Percentiles rank a stretch among this genome's conserved stretches.
phyloP scores from a whole-genome alignment of 345 rosid genomes.

The Populus deltoides region DNA sequence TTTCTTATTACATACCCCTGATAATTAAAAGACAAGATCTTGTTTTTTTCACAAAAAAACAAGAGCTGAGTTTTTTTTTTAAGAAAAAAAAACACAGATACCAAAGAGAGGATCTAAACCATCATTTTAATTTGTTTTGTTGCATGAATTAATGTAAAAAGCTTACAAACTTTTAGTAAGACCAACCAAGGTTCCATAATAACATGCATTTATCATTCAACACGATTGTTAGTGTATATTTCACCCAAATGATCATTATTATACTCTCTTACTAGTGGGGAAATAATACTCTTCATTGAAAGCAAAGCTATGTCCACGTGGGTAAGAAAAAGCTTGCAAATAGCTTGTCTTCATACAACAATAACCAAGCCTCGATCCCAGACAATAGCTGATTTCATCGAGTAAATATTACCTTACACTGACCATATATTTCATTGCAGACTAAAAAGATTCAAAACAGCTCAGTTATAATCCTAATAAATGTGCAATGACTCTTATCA shows the following conservation, averaged over 20 bases:
- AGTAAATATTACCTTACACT: not conserved
- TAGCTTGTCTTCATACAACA: not conserved
- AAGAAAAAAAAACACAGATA: not conserved
- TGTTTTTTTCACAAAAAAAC: not conserved
- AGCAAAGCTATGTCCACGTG: not conserved
- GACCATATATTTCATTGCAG: not conserved
- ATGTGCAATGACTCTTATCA: not conserved
- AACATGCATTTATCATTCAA: not conserved
- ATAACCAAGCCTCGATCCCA: not conserved
- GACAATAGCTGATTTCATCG: not conserved
- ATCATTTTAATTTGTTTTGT: not conserved
- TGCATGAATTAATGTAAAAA: not conserved
- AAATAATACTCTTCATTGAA: not conserved
- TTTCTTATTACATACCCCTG: not conserved
- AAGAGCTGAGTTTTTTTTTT: not conserved
- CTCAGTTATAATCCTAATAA: not conserved
- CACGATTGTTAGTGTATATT: not conserved
- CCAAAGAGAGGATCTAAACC: not conserved
- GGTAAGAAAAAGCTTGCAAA: not conserved
- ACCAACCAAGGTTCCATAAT: not conserved
- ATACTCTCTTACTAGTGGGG: not conserved
- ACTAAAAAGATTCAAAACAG: not conserved
- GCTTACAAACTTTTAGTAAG: not conserved
- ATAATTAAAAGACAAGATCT: not conserved
- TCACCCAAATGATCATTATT: not conserved